A percentile compares a stretch with the other conserved stretches of the same genome.
Conservation (phyloP, 768 basidiomycete genomes). For the Mycena olivaceomarginata region DNA sequence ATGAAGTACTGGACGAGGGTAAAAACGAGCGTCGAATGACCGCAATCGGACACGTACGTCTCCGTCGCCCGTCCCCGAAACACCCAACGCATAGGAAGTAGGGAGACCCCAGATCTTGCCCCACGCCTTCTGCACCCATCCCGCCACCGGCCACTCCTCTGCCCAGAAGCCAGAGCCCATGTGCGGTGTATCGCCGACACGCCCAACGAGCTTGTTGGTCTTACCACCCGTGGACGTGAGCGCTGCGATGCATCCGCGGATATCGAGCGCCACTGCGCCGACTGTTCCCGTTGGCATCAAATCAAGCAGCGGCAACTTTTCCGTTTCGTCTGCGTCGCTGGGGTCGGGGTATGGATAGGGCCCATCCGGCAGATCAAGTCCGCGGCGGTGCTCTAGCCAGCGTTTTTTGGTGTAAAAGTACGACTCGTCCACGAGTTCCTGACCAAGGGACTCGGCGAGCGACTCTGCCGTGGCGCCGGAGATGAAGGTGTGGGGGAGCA, state of each 20-base stretch:
- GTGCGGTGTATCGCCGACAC: slow-evolving; percentile 89
- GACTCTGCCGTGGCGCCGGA: slow-evolving; percentile 80
- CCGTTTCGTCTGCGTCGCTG: slow-evolving; percentile 42
- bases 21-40: slow-evolving; percentile 16
- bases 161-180: slow-evolving; percentile 92
- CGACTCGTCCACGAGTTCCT: slow-evolving; percentile 79
- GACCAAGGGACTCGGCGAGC: slow-evolving; percentile 73
- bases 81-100: slow-evolving; percentile 71
- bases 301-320: slow-evolving; percentile 63
- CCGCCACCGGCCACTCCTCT: slow-evolving; percentile 77
- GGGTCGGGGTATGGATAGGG: slow-evolving; percentile 62
- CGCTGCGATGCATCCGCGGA: slow-evolving; percentile 81
- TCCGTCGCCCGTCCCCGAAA: slow-evolving; percentile 92
- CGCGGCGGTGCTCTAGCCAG: slow-evolving; percentile 87
- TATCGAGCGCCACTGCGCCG: slow-evolving; percentile 89
- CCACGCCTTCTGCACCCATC: slow-evolving; percentile 61
- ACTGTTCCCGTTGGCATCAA: slow-evolving; percentile 86
- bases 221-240: slow-evolving; percentile 89
- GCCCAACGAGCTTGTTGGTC: slow-evolving; percentile 90
- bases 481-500: slow-evolving; percentile 82
- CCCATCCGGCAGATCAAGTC: slow-evolving; percentile 83
- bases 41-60: slow-evolving; percentile 70
- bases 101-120: slow-evolving; percentile 59
- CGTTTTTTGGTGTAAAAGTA: slow-evolving; percentile 87
- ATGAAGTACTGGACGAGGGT: slow-evolving; percentile 79